These are phyloP conservation scores for Morella rubra DNA, from an alignment of 306 rosid genomes.

Conservation along the genomic window DNA sequence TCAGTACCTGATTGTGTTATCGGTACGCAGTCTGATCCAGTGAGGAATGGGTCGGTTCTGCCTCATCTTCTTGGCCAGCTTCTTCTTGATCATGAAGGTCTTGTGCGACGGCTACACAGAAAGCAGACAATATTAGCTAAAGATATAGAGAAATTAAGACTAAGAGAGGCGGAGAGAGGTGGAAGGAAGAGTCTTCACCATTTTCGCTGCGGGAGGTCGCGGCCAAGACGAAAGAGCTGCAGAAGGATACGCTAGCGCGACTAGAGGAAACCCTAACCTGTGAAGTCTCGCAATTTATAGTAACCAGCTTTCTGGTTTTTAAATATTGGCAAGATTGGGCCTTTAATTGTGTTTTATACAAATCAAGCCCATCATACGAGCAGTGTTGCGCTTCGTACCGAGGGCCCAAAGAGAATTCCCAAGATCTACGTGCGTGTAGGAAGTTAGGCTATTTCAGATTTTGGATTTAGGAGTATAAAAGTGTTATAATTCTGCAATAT, in stretches of 20 bases:
- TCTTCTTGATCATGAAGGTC: conserved; percentile 87
- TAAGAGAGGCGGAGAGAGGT: background rate
- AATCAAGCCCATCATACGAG: background rate
- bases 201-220: conserved; percentile 36
- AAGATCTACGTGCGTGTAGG: background rate
- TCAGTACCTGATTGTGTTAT: conserved; percentile 67
- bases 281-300: conserved; percentile 2
- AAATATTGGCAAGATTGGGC: background rate
- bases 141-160: too few relatives aligned
- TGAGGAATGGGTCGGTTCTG: conserved; percentile 87
- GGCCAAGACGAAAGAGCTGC: conserved; percentile 20
- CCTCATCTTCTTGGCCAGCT: conserved; percentile 94
- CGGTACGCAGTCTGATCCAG: conserved; percentile 86
- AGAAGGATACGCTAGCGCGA: conserved; percentile 24
- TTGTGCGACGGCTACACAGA: conserved; percentile 74
- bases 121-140: background rate
- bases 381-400: background rate
- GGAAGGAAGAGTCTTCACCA: conserved; percentile 31
- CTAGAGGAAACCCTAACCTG: background rate
- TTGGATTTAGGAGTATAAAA: too few relatives aligned
- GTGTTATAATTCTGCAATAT: too few relatives aligned
- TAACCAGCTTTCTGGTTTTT: too few relatives aligned
- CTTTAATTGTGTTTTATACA: background rate
- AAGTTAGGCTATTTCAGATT: too few relatives aligned
- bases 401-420: background rate